These are phyloP conservation scores for Macrolepiota albuminosa DNA, from an alignment of 768 basidiomycete genomes.

Conservation along the genomic window DNA sequence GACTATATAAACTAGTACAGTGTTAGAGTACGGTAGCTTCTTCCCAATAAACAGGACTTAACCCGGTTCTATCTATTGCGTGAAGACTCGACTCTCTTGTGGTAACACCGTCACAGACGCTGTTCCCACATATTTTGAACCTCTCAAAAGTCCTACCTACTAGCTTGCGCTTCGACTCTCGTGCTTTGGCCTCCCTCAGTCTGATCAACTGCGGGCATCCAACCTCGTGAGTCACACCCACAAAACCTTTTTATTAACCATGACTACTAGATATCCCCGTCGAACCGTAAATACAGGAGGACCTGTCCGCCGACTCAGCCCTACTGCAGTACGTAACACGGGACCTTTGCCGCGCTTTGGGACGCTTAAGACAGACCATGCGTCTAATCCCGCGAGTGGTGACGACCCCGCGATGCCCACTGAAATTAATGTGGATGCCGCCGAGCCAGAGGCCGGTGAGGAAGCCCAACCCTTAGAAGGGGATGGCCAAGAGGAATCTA, in stretches of 20 bases:
- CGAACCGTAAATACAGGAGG: not conserved
- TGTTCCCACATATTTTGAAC: constrained; percentile 3
- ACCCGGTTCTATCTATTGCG: too few relatives aligned
- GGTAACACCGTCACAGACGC: too few relatives aligned
- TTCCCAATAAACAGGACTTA: too few relatives aligned
- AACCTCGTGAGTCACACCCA: not conserved
- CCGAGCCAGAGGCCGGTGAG: not conserved
- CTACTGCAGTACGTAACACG: not conserved
- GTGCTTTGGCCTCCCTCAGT: not conserved
- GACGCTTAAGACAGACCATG: too few relatives aligned
- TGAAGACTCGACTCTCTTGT: too few relatives aligned
- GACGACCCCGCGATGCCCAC: not conserved
- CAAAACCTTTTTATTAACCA: not conserved
- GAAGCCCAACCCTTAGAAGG: too few relatives aligned
- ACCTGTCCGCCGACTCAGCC: not conserved
- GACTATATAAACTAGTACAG: too few relatives aligned
- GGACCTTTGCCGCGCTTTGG: not conserved
- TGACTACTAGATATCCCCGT: not conserved
- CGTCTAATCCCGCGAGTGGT: not conserved
- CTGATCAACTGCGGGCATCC: not conserved
- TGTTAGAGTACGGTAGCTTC: too few relatives aligned
- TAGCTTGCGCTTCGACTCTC: not conserved
- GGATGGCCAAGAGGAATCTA: too few relatives aligned
- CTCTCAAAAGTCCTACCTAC: not conserved
- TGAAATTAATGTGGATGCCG: not conserved